Evolutionary conservation across 768 basidiomycete species (phyloP), one percentile per base, ranked within the genome.

Genomic region (Trametes cubensis): DNA sequence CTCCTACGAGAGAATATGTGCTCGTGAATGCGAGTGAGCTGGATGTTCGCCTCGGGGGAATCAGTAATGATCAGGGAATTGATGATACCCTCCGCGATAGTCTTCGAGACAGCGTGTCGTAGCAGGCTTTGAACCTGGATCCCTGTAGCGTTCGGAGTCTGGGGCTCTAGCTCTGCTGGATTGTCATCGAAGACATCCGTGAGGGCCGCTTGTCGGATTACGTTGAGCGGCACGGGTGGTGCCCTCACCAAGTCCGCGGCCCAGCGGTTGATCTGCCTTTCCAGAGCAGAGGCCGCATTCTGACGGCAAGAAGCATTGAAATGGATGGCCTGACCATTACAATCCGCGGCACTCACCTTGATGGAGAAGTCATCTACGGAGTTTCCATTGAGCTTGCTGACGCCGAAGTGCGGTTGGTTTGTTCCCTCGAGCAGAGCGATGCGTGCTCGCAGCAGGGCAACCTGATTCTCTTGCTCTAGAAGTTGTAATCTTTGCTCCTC

Each of bases 331-430:
- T 34, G 2, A 2, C 34, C 6, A 10, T 7, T 34, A 10, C 42
- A 44, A 44, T 44, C 17, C 6, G 2, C 17, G 11, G 4, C 11
- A 10, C 34, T 34, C 55, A 89, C 92, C 80, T 86, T 89, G 77
- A 95, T 93, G 5, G 92, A 92, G 74, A 93, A 94, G 72, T 95
- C 92, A 70, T 93, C 92, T 48, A 93, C 81, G 0, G 89, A 87
- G 69, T 82, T 85, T 25, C 84, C 83, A 62, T 83, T 82, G 47
- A 79, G 81, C 20, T 70, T 76, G 45, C 18, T 68, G 72, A 77
- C 55, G 75, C 76, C 42, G 76, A 66, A 40, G 34, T 54, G 66
- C 28, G 55, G 26, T 28, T 80, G 78, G 38, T 79, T 71, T 15
- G 83, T 79, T 14, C 92, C 93, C 74, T 95, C 92, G 50, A 94